Evolutionary conservation across 2,329 filamentous ascomycete genomes (phyloP).

Genomic region (Ophiostoma tasmaniense): DNA sequence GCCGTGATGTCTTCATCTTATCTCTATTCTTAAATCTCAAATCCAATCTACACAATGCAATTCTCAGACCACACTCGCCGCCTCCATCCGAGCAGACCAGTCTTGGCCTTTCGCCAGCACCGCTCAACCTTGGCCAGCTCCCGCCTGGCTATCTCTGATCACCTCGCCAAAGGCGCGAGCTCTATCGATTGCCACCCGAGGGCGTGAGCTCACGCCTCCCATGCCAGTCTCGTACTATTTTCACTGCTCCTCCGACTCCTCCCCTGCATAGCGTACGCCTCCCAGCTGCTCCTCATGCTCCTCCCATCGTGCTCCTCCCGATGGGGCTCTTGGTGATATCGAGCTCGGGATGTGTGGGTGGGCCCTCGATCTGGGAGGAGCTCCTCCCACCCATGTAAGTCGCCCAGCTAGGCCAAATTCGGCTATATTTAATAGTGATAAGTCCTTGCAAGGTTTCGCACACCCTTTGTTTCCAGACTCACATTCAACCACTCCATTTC

Average conservation of each 20-base stretch:
- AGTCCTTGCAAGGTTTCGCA: not conserved
- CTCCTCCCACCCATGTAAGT: constrained; percentile 11
- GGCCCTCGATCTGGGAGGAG: constrained; percentile 3
- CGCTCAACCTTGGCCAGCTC: not conserved
- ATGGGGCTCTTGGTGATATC: not conserved
- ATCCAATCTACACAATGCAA: not conserved
- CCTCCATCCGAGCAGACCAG: not conserved
- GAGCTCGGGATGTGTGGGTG: not conserved
- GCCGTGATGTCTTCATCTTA: not conserved
- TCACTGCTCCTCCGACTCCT: not conserved
- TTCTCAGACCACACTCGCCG: not conserved
- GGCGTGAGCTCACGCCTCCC: not conserved
- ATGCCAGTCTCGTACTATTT: not conserved
- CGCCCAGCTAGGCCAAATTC: not conserved
- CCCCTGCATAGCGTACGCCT: not conserved
- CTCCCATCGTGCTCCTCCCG: not conserved
- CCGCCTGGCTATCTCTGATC: not conserved
- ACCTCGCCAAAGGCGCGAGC: not conserved
- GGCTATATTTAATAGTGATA: not conserved
- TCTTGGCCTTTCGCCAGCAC: not conserved
- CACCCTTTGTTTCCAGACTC: not conserved
- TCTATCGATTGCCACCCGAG: not conserved
- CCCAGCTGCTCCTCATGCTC: not conserved
- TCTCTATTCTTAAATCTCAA: not conserved
- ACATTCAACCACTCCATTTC: constrained; percentile 1